Evolutionary conservation across 495 filamentous ascomycete species (phyloP).

Genomic region (Trichoderma reesei): DNA sequence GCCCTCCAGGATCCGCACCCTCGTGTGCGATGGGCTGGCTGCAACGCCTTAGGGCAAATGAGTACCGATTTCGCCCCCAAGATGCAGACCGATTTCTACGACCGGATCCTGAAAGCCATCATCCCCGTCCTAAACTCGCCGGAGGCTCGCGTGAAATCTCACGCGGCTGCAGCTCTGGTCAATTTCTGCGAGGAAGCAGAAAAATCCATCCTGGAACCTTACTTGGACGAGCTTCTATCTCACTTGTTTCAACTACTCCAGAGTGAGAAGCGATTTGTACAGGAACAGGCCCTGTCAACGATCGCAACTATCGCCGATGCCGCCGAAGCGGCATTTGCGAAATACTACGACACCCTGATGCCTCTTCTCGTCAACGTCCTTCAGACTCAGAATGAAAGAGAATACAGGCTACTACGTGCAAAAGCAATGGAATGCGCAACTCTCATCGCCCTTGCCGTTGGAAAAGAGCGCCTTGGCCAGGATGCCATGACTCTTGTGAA

Average conservation of each 20-base stretch:
- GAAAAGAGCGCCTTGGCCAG: slow-evolving; percentile 77
- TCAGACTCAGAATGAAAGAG: slow-evolving; percentile 79
- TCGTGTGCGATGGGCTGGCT: slow-evolving; percentile 93
- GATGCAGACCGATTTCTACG: slow-evolving; percentile 95
- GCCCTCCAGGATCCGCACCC: slow-evolving; percentile 87
- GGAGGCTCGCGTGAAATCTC: slow-evolving; percentile 90
- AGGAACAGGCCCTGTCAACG: slow-evolving; percentile 95
- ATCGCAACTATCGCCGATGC: slow-evolving; percentile 99
- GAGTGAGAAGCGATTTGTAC: slow-evolving; percentile 87
- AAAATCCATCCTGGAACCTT: slow-evolving; percentile 83
- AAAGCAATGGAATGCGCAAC: slow-evolving; percentile 99
- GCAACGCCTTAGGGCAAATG: slow-evolving; percentile 99
- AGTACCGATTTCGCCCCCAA: slow-evolving; percentile 98
- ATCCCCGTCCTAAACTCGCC: slow-evolving; percentile 84
- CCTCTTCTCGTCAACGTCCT: slow-evolving; percentile 85
- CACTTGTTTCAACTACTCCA: slow-evolving; percentile 77
- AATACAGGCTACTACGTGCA: slow-evolving; percentile 79
- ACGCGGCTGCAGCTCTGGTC: slow-evolving; percentile 92
- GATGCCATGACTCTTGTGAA: slow-evolving; percentile 83
- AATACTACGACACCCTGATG: slow-evolving; percentile 94
- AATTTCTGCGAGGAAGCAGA: slow-evolving; percentile 99
- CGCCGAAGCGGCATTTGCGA: slow-evolving; percentile 87
- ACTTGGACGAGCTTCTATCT: slow-evolving; percentile 76
- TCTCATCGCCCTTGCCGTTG: slow-evolving; percentile 89
- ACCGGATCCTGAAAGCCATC: slow-evolving; percentile 74